These are phyloP conservation scores for Aphanocladium album DNA, from an alignment of 2,329 filamentous ascomycete species.

Conservation along the genomic window DNA sequence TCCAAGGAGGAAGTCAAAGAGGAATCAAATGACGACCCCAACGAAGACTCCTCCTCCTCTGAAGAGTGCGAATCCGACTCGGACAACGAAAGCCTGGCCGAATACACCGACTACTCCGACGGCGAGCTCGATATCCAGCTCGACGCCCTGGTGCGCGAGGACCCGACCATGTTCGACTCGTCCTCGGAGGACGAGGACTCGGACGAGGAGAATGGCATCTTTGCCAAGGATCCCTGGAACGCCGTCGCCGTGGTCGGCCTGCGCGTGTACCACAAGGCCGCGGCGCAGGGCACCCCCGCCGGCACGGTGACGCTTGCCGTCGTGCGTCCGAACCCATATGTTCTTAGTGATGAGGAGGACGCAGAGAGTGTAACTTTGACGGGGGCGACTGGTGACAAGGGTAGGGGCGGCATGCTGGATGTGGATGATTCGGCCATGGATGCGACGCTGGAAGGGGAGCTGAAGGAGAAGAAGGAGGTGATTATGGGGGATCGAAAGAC, in stretches of 20 bases:
- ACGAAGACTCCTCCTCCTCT: slow-evolving; percentile 15
- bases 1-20: slow-evolving; percentile 12
- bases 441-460: slow-evolving; percentile 33
- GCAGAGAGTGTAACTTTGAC: too few relatives aligned
- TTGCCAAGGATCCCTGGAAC: slow-evolving; percentile 57
- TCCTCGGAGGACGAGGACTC: background rate
- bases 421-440: slow-evolving; percentile 43
- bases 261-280: slow-evolving; percentile 54
- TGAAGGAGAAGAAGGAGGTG: slow-evolving; percentile 30
- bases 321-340: slow-evolving; percentile 33
- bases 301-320: slow-evolving; percentile 33
- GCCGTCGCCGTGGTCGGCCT: slow-evolving; percentile 58
- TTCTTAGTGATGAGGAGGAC: slow-evolving; percentile 19
- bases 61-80: slow-evolving; percentile 9
- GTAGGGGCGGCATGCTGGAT: slow-evolving; percentile 32
- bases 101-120: slow-evolving; percentile 36
- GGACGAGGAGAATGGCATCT: slow-evolving; percentile 30
- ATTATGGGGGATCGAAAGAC: slow-evolving; percentile 25
- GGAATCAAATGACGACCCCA: background rate
- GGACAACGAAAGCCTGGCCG: slow-evolving; percentile 24
- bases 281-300: slow-evolving; percentile 22
- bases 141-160: background rate
- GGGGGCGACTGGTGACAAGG: slow-evolving; percentile 15
- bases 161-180: background rate
- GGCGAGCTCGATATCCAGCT: slow-evolving; percentile 33